Evolutionary conservation across 2,329 filamentous ascomycete species (phyloP), one percentile per base, ranked within the genome.

Genomic region (Fusarium mexicanum): DNA sequence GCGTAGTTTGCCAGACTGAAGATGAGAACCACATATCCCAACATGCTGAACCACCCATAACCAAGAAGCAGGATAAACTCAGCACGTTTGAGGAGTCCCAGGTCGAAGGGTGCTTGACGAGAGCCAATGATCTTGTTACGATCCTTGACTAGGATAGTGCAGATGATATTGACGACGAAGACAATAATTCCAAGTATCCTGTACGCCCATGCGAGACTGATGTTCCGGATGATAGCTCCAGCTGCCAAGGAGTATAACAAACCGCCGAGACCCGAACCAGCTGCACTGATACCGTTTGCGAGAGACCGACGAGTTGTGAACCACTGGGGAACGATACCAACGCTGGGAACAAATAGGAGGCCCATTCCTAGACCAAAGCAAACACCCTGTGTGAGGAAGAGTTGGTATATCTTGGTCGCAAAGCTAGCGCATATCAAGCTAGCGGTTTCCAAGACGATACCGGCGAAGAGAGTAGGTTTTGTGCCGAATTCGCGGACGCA

Each of bases 331-430:
- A 92, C 86, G 17, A 94, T 88, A 40, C 89, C 89, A 7, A 92
- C 91, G 9, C 87, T 90, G 2, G 89, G 89, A 2, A 93, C 92
- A 79, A 95, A 96, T 16, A 92, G 84, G 65, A 95, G 91, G 1
- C 93, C 93, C 87, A 96, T 92, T 7, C 93, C 93, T 29, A 92
- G 81, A n/a, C 94, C 94, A 71, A 96, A 95, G 61, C 91, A 89
- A 6, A 95, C 78, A 9, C 94, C 94, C 79, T 96, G 94, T 11
- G 87, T 89, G 1, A 96, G 86, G 65, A 95, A 91, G 2, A 96
- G 86, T 41, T 96, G 93, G 91, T 93, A 95, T 65, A 94, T 91
- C 64, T 89, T 78, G 22, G 80, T 84, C 1, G 92, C 88, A 76
- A 94, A 95, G 20, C 90, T 92, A 13, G 93, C 93, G 4, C 89